These are phyloP conservation scores for Beauveria brongniartii DNA, from an alignment of 2,329 filamentous ascomycete genomes.

Conservation along the genomic window DNA sequence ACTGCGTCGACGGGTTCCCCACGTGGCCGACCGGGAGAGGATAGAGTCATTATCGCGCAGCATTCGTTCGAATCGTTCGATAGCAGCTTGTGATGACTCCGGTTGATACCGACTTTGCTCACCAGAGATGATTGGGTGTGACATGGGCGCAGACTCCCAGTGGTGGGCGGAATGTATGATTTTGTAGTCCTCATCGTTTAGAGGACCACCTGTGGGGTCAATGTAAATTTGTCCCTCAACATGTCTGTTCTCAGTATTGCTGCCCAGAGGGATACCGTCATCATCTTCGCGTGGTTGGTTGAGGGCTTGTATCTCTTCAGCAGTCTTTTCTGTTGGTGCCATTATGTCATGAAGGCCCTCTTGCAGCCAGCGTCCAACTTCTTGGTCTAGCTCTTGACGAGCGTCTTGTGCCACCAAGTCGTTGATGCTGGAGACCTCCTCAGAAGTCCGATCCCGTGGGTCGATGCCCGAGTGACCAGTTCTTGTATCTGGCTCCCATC, in stretches of 20 bases:
- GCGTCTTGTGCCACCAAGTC: conserved; percentile 35
- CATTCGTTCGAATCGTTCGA: conserved; percentile 43
- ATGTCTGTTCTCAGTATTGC: conserved; percentile 42
- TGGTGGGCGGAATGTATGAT: conserved; percentile 40
- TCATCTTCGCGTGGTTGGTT: conserved; percentile 25
- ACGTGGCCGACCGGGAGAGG: conserved; percentile 57
- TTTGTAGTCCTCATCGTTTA: conserved; percentile 39
- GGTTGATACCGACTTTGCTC: conserved; percentile 34
- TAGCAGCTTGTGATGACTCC: conserved; percentile 44
- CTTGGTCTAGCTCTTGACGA: conserved; percentile 37
- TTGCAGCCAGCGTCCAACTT: conserved; percentile 44
- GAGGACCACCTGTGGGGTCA: conserved; percentile 29
- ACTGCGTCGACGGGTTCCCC: conserved; percentile 61
- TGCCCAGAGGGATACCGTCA: conserved; percentile 36
- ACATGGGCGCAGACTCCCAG: conserved; percentile 41
- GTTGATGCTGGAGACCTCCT: conserved; percentile 38
- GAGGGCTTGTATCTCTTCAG: conserved; percentile 18
- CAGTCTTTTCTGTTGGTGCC: conserved; percentile 19
- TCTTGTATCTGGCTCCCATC: conserved; percentile 30
- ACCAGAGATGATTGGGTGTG: conserved; percentile 35
- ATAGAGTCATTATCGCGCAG: conserved; percentile 50
- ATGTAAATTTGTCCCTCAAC: conserved; percentile 44
- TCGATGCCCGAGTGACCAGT: conserved; percentile 39
- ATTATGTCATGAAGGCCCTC: conserved; percentile 23
- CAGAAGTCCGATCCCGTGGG: conserved; percentile 34